These are phyloP conservation scores for Onygenales sp. DNA, from an alignment of 2,329 filamentous ascomycete species.

Conservation along the genomic window DNA sequence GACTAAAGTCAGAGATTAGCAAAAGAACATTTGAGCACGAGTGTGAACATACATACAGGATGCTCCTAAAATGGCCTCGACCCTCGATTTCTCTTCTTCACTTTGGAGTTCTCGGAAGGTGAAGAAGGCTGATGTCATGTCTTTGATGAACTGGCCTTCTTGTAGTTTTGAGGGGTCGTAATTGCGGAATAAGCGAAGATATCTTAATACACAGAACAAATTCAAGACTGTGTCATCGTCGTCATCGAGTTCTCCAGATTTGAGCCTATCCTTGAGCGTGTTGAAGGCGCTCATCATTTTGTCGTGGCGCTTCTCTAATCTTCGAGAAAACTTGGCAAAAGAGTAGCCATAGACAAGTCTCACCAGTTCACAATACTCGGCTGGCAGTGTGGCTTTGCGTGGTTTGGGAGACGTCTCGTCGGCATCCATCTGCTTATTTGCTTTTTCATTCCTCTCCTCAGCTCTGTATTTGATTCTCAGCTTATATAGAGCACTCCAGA, in stretches of 20 bases:
- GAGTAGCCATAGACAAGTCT: neutral
- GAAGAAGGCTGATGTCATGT: neutral
- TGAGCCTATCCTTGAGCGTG: neutral
- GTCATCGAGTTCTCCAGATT: neutral
- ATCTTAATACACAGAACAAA: neutral
- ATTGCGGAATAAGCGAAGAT: neutral
- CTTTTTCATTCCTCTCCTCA: neutral
- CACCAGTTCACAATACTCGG: neutral
- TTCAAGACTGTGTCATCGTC: neutral
- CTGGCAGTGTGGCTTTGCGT: neutral
- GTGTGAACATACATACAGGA: neutral
- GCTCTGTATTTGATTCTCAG: neutral
- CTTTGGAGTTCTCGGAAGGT: neutral
- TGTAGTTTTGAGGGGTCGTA: neutral
- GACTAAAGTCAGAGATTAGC: neutral
- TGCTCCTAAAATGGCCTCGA: neutral
- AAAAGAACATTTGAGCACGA: constrained; percentile 3
- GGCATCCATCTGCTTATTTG: neutral
- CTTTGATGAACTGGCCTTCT: neutral
- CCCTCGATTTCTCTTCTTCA: neutral
- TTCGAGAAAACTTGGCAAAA: neutral
- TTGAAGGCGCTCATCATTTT: neutral
- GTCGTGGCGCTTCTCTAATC: neutral
- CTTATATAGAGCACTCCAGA: neutral
- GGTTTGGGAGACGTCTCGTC: neutral